These are phyloP conservation scores for Keithomyces neogunnii DNA, from an alignment of 2,329 filamentous ascomycete species.

Conservation along the genomic window DNA sequence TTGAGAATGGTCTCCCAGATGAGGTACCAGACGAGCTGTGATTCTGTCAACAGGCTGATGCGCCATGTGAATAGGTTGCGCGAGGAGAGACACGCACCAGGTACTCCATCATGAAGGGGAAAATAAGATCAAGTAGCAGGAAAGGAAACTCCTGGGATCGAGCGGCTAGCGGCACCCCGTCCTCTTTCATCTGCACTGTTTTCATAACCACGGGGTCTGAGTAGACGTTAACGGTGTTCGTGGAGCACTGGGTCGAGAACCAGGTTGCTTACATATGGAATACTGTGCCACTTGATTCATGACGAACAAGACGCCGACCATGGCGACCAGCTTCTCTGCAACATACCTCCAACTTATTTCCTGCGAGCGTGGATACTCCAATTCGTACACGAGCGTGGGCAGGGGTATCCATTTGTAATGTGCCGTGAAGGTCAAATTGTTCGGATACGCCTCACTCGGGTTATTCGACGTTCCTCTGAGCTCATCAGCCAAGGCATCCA, in stretches of 20 bases:
- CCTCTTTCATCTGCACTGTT: conserved; percentile 59
- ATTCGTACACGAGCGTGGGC: conserved; percentile 71
- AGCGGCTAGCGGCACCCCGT: conserved; percentile 48
- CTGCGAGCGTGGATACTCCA: conserved; percentile 64
- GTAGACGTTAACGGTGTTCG: conserved; percentile 5
- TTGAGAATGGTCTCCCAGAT: conserved; percentile 74
- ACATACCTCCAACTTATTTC: conserved; percentile 68
- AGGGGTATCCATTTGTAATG: conserved; percentile 67
- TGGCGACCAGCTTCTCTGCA: conserved; percentile 60
- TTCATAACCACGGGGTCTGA: conserved; percentile 59
- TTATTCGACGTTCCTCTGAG: conserved; percentile 53
- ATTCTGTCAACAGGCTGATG: neutral
- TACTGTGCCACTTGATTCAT: conserved; percentile 74
- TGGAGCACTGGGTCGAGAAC: neutral
- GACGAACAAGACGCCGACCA: conserved; percentile 64
- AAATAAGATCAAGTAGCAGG: conserved; percentile 66
- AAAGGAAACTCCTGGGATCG: conserved; percentile 63
- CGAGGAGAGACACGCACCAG: conserved; percentile 30
- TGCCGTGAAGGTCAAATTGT: conserved; percentile 56
- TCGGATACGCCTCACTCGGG: conserved; percentile 49
- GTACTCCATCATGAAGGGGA: conserved; percentile 74
- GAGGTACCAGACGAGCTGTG: conserved; percentile 62
- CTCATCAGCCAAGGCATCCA: conserved; percentile 56
- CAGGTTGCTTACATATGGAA: conserved; percentile 47
- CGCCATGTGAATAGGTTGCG: neutral